Evolutionary conservation across 257 asterid species (phyloP).

Genomic region (Osmanthus fragrans): DNA sequence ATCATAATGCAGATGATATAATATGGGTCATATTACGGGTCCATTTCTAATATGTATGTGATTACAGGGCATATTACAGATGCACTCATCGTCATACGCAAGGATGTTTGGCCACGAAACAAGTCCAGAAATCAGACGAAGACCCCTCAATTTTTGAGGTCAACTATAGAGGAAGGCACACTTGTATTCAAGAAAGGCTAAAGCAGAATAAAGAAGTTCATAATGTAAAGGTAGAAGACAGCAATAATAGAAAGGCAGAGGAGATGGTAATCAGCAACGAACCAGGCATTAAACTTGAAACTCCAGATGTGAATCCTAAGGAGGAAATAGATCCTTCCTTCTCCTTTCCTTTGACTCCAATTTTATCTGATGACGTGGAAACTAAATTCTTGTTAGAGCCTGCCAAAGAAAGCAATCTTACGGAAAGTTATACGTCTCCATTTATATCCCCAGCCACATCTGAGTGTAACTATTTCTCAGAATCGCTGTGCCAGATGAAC

Average conservation of each 20-base stretch:
- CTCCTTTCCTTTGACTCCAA: constrained; percentile 46
- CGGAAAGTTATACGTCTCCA: constrained; percentile 29
- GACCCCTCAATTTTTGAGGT: constrained; percentile 59
- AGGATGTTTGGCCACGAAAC: constrained; percentile 82
- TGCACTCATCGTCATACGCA: constrained; percentile 78
- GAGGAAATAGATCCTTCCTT: constrained; percentile 36
- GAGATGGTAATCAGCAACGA: constrained; percentile 11
- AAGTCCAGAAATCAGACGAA: constrained; percentile 62
- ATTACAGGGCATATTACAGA: constrained; percentile 72
- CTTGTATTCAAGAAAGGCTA: constrained; percentile 42
- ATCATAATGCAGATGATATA: too few species aligned
- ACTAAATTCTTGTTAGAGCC: constrained; percentile 24
- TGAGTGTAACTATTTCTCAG: constrained; percentile 41
- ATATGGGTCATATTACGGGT: too few species aligned
- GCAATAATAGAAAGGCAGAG: background rate
- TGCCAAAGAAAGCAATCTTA: background rate
- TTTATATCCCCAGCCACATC: constrained; percentile 49
- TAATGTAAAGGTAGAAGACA: constrained; percentile 1
- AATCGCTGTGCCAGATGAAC: constrained; percentile 33
- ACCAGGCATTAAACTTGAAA: constrained; percentile 33
- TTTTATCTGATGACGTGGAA: constrained; percentile 34
- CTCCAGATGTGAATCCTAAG: constrained; percentile 9
- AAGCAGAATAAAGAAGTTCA: constrained; percentile 28
- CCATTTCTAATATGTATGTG: background rate
- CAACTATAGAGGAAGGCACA: constrained; percentile 68